Percentiles rank a stretch among this genome's conserved stretches.
Conservation (phyloP, 78 protist genomes). For the Neovahlkampfia damariscottae region DNA sequence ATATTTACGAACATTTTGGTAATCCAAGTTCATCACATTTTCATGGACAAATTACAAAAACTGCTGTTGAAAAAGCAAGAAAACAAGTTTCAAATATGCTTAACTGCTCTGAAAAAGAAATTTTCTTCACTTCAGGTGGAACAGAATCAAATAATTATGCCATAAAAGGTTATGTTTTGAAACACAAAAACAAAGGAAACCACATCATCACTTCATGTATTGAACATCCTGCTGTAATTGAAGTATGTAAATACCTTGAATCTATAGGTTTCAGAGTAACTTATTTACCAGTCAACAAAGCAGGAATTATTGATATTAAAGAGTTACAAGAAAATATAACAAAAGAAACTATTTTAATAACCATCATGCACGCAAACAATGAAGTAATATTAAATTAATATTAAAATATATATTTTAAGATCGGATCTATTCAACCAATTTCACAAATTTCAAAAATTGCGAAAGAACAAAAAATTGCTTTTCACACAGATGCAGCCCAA, state of each 20-base stretch:
- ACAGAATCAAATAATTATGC: conserved; percentile 41
- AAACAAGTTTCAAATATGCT: conserved; percentile 5
- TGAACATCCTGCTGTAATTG: conserved; percentile 29
- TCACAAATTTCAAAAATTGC: background rate
- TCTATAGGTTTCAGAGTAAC: conserved; percentile 10
- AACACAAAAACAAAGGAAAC: background rate
- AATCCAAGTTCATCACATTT: conserved; percentile 27
- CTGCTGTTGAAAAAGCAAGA: conserved; percentile 7
- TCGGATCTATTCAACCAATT: conserved; percentile 30
- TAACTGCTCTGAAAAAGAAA: background rate
- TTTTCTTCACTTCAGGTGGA: conserved; percentile 29
- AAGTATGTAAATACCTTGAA: conserved; percentile 22
- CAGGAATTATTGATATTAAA: conserved; percentile 6
- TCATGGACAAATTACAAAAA: background rate
- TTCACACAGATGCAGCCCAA: conserved; percentile 63
- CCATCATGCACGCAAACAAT: conserved; percentile 47
- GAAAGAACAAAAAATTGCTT: background rate
- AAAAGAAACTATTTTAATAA: background rate
- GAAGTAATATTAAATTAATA: no score
- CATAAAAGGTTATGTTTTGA: conserved; percentile 3
- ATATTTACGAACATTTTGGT: background rate
- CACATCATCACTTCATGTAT: conserved; percentile 36
- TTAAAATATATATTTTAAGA: no score
- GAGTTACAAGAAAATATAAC: background rate
- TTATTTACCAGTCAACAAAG: background rate